Conservation (phyloP, 2,329 filamentous ascomycete species). For the Alternaria alternata region DNA sequence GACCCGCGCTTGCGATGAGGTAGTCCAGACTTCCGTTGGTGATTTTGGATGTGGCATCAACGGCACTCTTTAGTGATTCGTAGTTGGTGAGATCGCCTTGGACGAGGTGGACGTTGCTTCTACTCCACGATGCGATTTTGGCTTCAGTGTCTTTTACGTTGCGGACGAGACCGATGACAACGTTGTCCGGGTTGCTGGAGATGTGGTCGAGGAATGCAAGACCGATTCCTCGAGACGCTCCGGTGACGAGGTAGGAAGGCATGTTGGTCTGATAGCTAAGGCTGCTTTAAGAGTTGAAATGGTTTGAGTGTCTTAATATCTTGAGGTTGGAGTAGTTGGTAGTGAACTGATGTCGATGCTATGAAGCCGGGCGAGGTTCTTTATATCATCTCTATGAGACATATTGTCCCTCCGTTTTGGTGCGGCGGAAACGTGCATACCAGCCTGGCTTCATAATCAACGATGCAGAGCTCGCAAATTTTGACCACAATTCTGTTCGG, state of each 20-base stretch:
- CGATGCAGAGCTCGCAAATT: neutral
- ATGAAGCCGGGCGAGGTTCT: neutral
- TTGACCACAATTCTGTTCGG: neutral
- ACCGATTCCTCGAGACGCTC: constrained; percentile 45
- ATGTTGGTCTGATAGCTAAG: constrained; percentile 20
- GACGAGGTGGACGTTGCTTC: constrained; percentile 51
- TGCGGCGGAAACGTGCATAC: neutral
- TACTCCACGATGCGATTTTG: constrained; percentile 12
- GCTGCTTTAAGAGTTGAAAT: neutral
- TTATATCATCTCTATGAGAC: neutral
- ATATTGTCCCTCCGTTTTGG: neutral
- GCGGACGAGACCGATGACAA: constrained; percentile 49
- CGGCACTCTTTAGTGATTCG: constrained; percentile 40
- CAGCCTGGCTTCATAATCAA: neutral
- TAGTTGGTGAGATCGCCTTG: constrained; percentile 47
- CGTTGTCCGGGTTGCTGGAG: constrained; percentile 38
- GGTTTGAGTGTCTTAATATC: neutral
- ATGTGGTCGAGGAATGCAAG: constrained; percentile 25
- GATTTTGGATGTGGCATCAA: constrained; percentile 47
- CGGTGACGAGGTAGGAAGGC: constrained; percentile 45
- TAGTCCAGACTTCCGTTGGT: constrained; percentile 52
- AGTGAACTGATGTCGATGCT: neutral
- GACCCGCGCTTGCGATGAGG: constrained; percentile 53
- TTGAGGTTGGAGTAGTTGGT: neutral
- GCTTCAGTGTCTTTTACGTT: constrained; percentile 13